phyloP scores from a whole-genome alignment of 148 eudicot species.

The Camellia sinensis region DNA sequence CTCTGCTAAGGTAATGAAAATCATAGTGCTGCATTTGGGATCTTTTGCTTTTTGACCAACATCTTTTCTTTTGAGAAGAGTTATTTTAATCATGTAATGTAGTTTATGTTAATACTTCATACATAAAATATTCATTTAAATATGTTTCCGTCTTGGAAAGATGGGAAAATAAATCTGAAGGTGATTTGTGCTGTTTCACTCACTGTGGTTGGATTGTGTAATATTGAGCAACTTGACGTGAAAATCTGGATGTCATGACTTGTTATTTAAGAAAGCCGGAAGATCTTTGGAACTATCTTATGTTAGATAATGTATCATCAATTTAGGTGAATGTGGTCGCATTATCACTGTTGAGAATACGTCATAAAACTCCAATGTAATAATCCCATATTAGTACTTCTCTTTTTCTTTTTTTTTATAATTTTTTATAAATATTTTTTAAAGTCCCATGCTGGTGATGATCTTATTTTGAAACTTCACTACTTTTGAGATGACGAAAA shows the following conservation, averaged over 20 bases:
- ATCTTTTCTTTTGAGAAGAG: not conserved
- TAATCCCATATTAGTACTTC: not conserved
- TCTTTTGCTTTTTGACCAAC: not conserved
- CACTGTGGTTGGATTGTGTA: not conserved
- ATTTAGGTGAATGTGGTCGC: not conserved
- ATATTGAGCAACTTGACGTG: conserved; percentile 9
- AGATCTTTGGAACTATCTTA: not conserved
- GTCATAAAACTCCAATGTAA: not conserved
- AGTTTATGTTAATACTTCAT: no score
- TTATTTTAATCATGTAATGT: not conserved
- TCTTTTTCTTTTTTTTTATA: no score
- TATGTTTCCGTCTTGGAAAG: not conserved
- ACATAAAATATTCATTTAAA: not conserved
- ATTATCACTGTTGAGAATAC: not conserved
- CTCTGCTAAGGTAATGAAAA: conserved; percentile 79
- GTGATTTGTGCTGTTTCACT: not conserved
- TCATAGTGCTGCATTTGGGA: not conserved
- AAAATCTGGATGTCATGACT: not conserved
- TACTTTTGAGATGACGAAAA: not conserved
- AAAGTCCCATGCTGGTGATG: not conserved
- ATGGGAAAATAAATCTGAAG: not conserved
- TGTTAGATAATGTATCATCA: not conserved
- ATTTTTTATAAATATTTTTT: no score
- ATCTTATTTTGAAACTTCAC: not conserved
- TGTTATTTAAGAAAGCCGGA: not conserved